Percentiles rank a stretch among this genome's conserved stretches.
phyloP scores from a whole-genome alignment of 352 stramenopile species.

The Sclerospora graminicola region DNA sequence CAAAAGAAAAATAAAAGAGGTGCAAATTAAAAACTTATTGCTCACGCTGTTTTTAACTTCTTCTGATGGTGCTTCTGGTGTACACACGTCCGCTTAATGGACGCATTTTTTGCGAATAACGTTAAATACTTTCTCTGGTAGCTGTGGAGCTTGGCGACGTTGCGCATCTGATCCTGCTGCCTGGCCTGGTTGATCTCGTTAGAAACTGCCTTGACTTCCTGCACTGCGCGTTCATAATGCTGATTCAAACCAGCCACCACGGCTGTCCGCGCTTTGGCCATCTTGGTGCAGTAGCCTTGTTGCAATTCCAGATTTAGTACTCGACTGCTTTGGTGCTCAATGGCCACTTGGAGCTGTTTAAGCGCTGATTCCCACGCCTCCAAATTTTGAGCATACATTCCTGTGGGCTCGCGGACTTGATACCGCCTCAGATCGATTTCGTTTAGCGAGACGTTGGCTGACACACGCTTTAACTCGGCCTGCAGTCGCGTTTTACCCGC shows the following conservation, averaged over 20 bases:
- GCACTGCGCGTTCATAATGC: constrained; percentile 36
- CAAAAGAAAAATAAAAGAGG: too few species aligned
- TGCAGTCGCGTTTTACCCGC: constrained; percentile 37
- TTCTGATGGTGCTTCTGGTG: constrained; percentile 21
- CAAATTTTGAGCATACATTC: constrained; percentile 27
- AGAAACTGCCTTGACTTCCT: constrained; percentile 22
- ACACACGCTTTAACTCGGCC: constrained; percentile 64
- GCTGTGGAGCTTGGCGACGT: constrained; percentile 42
- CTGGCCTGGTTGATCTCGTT: constrained; percentile 52
- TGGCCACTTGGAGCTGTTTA: constrained; percentile 31
- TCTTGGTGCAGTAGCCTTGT: constrained; percentile 58
- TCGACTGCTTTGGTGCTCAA: constrained; percentile 58
- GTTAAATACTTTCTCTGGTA: constrained; percentile 50
- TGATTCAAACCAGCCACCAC: constrained; percentile 58
- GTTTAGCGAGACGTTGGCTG: constrained; percentile 52
- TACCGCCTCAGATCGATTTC: constrained; percentile 70
- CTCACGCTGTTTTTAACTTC: constrained; percentile 29
- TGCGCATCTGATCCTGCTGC: constrained; percentile 62
- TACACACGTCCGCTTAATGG: constrained; percentile 34
- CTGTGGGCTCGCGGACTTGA: constrained; percentile 31
- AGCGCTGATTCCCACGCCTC: constrained; percentile 46
- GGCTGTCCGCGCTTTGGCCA: constrained; percentile 47
- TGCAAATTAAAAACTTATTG: background rate
- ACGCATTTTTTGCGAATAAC: constrained; percentile 52
- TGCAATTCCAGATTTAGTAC: constrained; percentile 69